A percentile compares a stretch with the other conserved stretches of the same genome.
Evolutionary conservation across 169 alveolate genomes (phyloP).

Genomic region (Plasmodium chabaudi): DNA sequence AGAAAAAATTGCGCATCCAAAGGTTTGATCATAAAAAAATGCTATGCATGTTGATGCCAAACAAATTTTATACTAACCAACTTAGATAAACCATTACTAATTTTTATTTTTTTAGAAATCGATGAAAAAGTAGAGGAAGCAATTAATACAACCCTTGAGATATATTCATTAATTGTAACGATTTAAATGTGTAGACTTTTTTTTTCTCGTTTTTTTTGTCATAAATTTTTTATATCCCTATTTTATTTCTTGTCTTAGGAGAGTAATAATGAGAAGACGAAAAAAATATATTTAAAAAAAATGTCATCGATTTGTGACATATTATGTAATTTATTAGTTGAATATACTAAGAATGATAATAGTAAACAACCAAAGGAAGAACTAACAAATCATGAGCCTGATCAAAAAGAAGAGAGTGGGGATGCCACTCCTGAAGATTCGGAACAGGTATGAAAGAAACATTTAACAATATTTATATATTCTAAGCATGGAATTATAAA

Average conservation of each 20-base stretch:
- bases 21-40: conserved; percentile 19
- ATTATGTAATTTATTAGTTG: conserved; percentile 20
- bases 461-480: neutral
- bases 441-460: neutral
- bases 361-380: neutral
- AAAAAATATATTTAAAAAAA: conserved; percentile 28
- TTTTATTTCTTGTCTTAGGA: conserved; percentile 22
- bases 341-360: conserved; percentile 9
- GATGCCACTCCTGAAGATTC: neutral
- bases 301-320: conserved; percentile 23
- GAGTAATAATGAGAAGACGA: conserved; percentile 4
- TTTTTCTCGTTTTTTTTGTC: neutral
- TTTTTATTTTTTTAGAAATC: conserved; percentile 28
- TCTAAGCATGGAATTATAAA: too few relatives aligned
- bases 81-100: neutral
- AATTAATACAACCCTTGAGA: conserved; percentile 19
- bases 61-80: neutral
- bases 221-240: neutral
- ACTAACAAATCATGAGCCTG: neutral
- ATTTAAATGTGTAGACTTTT: neutral
- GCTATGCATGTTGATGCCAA: neutral
- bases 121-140: conserved; percentile 27
- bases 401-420: neutral
- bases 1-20: neutral
- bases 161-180: conserved; percentile 36